These are phyloP conservation scores for Botrytis cinerea DNA, from an alignment of 2,329 filamentous ascomycete genomes.

Conservation along the genomic window DNA sequence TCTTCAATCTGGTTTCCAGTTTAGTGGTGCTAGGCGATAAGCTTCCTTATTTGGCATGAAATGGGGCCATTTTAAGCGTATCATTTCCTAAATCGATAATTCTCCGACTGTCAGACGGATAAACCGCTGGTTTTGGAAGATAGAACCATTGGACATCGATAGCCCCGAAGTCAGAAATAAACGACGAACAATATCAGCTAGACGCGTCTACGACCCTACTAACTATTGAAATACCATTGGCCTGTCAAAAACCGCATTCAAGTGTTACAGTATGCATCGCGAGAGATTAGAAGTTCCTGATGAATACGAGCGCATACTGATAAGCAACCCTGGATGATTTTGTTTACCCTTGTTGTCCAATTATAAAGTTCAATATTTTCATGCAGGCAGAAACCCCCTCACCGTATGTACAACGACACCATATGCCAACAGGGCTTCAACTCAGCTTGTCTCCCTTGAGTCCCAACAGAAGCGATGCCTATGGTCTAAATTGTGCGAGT, in stretches of 20 bases:
- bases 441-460: background rate
- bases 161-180: background rate
- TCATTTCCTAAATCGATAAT: background rate
- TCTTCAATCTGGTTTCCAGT: background rate
- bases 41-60: background rate
- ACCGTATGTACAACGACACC: background rate
- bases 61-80: slow-evolving; percentile 1
- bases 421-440: background rate
- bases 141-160: slow-evolving; percentile 1
- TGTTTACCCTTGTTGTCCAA: slow-evolving; percentile 15
- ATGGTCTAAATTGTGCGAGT: background rate
- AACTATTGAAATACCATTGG: background rate
- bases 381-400: background rate
- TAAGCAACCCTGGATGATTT: slow-evolving; percentile 13
- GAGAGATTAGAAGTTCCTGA: background rate
- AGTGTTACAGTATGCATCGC: background rate
- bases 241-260: background rate
- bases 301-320: background rate
- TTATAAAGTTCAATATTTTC: slow-evolving; percentile 15
- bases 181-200: background rate
- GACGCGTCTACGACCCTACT: background rate
- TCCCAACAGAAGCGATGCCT: slow-evolving; percentile 15
- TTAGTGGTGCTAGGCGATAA: background rate
- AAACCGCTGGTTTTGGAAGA: background rate
- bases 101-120: background rate